Percentiles rank a stretch among this genome's conserved stretches.
Conservation (phyloP, 2,329 filamentous ascomycete genomes). For the Amauroascus niger region DNA sequence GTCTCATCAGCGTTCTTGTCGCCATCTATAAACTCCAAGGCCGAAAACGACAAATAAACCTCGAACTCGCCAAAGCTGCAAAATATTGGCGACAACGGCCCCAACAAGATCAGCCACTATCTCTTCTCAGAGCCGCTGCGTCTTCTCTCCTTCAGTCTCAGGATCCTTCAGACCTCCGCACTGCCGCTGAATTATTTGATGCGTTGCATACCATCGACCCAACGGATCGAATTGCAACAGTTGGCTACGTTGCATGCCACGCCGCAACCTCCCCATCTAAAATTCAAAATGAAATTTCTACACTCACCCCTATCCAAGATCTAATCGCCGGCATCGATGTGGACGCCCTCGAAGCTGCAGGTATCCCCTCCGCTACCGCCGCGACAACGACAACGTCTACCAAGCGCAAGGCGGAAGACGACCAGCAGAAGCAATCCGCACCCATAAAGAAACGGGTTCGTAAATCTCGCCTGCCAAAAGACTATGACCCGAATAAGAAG, state of each 20-base stretch:
- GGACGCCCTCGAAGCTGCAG: conserved; percentile 37
- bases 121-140: conserved; percentile 73
- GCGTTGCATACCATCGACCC: conserved; percentile 57
- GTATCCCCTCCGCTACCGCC: conserved; percentile 31
- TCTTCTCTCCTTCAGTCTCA: conserved; percentile 69
- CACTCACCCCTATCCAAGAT: conserved; percentile 33
- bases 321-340: conserved; percentile 38
- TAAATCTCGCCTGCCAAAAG: conserved; percentile 40
- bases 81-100: conserved; percentile 65
- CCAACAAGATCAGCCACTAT: conserved; percentile 46
- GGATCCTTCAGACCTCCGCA: conserved; percentile 54
- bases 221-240: conserved; percentile 58
- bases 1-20: conserved; percentile 69
- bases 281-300: conserved; percentile 30
- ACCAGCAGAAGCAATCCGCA: conserved; percentile 22
- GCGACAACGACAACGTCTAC: conserved; percentile 21
- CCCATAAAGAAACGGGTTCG: conserved; percentile 35
- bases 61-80: conserved; percentile 68
- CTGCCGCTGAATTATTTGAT: conserved; percentile 70
- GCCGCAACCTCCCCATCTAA: conserved; percentile 43
- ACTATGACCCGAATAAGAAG: conserved; percentile 60
- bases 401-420: conserved; percentile 32
- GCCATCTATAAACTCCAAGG: conserved; percentile 69
- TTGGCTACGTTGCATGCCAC: conserved; percentile 77
- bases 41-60: conserved; percentile 60